These are phyloP conservation scores for Blepharisma japonicum DNA, from an alignment of 73 alveolate species.

Conservation along the genomic window DNA sequence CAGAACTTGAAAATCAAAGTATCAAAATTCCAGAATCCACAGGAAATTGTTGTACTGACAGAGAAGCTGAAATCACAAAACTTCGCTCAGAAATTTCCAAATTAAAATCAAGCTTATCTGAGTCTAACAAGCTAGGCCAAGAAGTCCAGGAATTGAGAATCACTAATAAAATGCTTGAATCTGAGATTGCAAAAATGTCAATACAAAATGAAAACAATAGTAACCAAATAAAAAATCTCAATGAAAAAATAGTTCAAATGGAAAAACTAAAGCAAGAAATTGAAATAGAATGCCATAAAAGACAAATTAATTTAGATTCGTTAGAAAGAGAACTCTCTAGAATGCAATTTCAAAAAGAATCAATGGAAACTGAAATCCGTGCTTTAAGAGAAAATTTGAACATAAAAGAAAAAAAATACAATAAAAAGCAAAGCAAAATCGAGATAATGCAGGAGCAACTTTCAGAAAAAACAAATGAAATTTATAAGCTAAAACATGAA, in stretches of 20 bases:
- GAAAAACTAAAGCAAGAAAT: conserved; percentile 3
- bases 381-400: neutral
- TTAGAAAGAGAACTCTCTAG: neutral
- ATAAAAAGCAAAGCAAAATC: conserved; percentile 7
- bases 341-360: conserved; percentile 1
- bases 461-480: neutral
- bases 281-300: conserved; percentile 3
- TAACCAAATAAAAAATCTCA: neutral
- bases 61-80: neutral
- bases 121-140: neutral
- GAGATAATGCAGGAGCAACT: neutral
- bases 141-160: neutral
- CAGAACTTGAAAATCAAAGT: neutral
- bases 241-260: neutral
- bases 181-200: neutral
- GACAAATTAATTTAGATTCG: neutral
- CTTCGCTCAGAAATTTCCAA: neutral
- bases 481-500: neutral
- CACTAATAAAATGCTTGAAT: conserved; percentile 1
- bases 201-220: neutral
- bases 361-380: conserved; percentile 6
- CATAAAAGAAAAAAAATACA: neutral
- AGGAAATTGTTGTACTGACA: neutral
- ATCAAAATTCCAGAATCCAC: neutral
- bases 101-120: neutral